Percentiles rank a stretch among this genome's conserved stretches.
phyloP scores from a whole-genome alignment of 306 rosid genomes.

The Lagenaria siceraria region DNA sequence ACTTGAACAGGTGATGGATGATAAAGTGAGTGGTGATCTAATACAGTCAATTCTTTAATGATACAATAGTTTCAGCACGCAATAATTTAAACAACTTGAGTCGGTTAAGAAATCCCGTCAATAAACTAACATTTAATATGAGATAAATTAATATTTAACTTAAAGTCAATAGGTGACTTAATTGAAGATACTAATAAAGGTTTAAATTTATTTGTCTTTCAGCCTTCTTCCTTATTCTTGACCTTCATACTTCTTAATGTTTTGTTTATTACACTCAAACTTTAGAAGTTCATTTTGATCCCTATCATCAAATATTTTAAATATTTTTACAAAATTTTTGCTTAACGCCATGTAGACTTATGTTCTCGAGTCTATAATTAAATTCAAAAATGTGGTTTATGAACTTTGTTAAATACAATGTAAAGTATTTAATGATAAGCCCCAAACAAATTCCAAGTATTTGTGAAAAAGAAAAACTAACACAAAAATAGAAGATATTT shows the following conservation, averaged over 20 bases:
- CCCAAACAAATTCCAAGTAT: background rate
- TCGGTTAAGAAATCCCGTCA: background rate
- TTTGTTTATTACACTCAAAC: background rate
- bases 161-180: background rate
- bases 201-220: background rate
- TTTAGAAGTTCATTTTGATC: background rate
- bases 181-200: background rate
- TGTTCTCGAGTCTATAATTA: background rate
- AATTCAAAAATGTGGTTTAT: background rate
- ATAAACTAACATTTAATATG: background rate
- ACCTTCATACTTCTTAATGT: background rate
- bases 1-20: background rate
- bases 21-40: background rate
- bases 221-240: background rate
- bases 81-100: background rate
- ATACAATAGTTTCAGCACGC: background rate
- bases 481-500: background rate
- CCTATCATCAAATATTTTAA: background rate
- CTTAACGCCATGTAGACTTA: background rate
- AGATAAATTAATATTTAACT: background rate
- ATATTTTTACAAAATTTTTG: background rate
- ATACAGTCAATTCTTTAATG: background rate
- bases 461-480: background rate
- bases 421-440: background rate
- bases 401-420: background rate